Conservation (phyloP, 352 stramenopile species). For the Phytophthora fragariaefolia region DNA sequence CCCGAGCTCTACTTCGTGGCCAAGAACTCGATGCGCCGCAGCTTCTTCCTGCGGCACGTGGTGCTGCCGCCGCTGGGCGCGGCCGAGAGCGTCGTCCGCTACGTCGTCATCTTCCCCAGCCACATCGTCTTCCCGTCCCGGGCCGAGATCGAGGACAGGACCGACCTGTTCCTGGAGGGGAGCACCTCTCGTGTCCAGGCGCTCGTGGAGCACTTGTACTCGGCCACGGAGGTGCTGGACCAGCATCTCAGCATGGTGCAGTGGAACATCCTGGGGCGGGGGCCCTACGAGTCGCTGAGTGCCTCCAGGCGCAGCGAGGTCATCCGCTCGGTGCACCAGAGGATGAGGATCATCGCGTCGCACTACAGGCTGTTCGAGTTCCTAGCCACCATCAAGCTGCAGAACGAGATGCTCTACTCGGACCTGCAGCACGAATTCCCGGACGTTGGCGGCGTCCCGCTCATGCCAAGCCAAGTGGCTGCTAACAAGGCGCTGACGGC, state of each 20-base stretch:
- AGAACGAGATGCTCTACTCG: conserved; percentile 85
- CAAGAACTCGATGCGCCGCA: conserved; percentile 77
- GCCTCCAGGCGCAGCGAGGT: conserved; percentile 63
- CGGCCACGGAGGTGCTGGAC: conserved; percentile 81
- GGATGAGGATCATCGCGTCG: conserved; percentile 74
- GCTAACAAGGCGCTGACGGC: conserved; percentile 47
- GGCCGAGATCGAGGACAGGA: conserved; percentile 78
- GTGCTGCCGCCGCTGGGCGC: conserved; percentile 74
- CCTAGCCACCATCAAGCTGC: conserved; percentile 80
- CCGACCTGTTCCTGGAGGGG: conserved; percentile 76
- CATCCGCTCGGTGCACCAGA: conserved; percentile 74
- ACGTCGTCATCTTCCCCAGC: conserved; percentile 80
- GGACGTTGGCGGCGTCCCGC: conserved; percentile 50
- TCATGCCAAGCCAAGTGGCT: conserved; percentile 48
- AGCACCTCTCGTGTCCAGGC: conserved; percentile 76
- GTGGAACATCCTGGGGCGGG: conserved; percentile 85
- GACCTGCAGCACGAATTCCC: conserved; percentile 70
- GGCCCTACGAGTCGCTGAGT: conserved; percentile 81
- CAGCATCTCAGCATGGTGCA: conserved; percentile 89
- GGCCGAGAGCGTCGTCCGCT: conserved; percentile 68
- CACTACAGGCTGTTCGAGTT: conserved; percentile 87
- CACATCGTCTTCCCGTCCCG: conserved; percentile 82
- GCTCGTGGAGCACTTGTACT: conserved; percentile 86
- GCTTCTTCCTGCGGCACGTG: conserved; percentile 69
- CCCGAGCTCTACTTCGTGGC: conserved; percentile 88